Evolutionary conservation across 2,329 filamentous ascomycete species (phyloP).

Genomic region (Fonsecaea multimorphosa): DNA sequence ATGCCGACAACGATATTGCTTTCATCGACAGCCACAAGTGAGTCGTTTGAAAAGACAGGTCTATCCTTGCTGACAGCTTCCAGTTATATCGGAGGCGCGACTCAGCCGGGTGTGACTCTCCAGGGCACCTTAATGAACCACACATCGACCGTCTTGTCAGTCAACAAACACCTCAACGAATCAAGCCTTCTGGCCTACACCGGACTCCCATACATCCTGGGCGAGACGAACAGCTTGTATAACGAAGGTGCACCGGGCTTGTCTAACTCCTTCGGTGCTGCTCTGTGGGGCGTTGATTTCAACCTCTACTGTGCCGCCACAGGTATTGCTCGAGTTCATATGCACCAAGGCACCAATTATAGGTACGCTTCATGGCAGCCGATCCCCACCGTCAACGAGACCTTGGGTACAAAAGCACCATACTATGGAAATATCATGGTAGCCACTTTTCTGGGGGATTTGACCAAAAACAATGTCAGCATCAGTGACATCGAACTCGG

Average conservation of each 20-base stretch:
- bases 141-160: conserved; percentile 57
- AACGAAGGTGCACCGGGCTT: conserved; percentile 66
- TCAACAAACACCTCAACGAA: conserved; percentile 59
- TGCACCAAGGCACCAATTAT: conserved; percentile 70
- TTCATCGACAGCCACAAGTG: conserved; percentile 67
- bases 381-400: conserved; percentile 45
- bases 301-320: conserved; percentile 63
- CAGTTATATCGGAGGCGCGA: conserved; percentile 68
- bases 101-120: conserved; percentile 65
- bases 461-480: conserved; percentile 44
- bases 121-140: conserved; percentile 70
- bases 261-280: conserved; percentile 69
- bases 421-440: conserved; percentile 69
- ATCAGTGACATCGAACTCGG: conserved; percentile 57
- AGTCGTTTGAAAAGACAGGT: conserved; percentile 31
- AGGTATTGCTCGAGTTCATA: conserved; percentile 64
- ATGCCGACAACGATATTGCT: conserved; percentile 57
- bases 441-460: conserved; percentile 61
- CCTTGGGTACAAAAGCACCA: conserved; percentile 65
- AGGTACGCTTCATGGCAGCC: conserved; percentile 69
- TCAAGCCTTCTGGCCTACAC: conserved; percentile 51
- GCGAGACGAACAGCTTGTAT: conserved; percentile 68
- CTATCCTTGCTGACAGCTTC: conserved; percentile 15
- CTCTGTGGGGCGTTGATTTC: conserved; percentile 70
- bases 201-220: conserved; percentile 61